Conservation (phyloP, 192 early-diverging fungal species). For the Linderina pennispora region DNA sequence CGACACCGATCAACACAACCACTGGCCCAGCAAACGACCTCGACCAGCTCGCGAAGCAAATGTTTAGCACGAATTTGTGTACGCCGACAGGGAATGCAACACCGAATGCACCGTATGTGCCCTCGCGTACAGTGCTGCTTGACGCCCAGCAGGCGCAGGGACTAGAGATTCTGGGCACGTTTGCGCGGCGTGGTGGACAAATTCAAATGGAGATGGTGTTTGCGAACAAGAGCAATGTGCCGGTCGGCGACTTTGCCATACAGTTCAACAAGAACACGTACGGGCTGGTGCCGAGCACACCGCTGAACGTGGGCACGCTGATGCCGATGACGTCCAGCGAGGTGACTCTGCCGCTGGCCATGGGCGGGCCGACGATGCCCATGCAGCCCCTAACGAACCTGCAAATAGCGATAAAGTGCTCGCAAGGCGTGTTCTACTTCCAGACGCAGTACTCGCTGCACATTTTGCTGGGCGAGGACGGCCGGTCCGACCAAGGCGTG, state of each 20-base stretch:
- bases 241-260: constrained; percentile 62
- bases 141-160: constrained; percentile 48
- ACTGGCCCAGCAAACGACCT: too few species aligned
- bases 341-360: constrained; percentile 44
- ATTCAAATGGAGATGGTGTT: constrained; percentile 61
- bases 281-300: constrained; percentile 48
- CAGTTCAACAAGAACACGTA: constrained; percentile 80
- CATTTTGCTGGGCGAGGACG: constrained; percentile 49
- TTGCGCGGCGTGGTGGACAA: constrained; percentile 53
- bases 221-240: constrained; percentile 46
- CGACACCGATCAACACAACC: too few species aligned
- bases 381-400: constrained; percentile 57
- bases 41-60: too few species aligned
- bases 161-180: constrained; percentile 48
- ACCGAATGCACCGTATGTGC: constrained; percentile 24
- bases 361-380: constrained; percentile 44
- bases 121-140: constrained; percentile 35
- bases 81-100: too few species aligned
- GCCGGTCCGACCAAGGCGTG: constrained; percentile 39
- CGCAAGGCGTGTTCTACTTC: constrained; percentile 63
- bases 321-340: constrained; percentile 44
- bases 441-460: constrained; percentile 59
- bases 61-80: too few species aligned
- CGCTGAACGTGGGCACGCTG: constrained; percentile 37
- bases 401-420: constrained; percentile 67